A percentile compares a stretch with the other conserved stretches of the same genome.
Conservation (phyloP, 2,329 filamentous ascomycete species). For the Passalora sequoiae region DNA sequence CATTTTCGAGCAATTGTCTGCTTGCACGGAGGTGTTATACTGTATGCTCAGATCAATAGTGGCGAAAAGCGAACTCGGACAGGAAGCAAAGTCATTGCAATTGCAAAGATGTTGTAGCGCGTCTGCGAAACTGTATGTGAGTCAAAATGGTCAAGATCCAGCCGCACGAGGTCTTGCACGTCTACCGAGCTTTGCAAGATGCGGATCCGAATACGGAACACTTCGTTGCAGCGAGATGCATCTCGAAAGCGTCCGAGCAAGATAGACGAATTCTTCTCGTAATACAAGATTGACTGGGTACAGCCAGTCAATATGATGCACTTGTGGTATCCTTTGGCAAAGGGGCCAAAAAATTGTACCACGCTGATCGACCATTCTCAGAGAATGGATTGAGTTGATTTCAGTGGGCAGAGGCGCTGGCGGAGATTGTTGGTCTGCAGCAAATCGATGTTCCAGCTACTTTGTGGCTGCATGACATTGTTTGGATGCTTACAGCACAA, state of each 20-base stretch:
- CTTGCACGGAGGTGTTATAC: too few relatives aligned
- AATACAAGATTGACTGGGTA: neutral
- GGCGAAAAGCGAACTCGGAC: too few relatives aligned
- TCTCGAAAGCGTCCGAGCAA: neutral
- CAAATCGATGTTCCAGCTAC: slow-evolving; percentile 11
- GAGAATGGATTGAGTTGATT: neutral
- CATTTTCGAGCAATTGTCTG: too few relatives aligned
- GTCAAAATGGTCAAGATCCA: too few relatives aligned
- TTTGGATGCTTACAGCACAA: slow-evolving; percentile 13
- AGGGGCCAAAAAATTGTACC: neutral
- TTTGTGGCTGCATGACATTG: slow-evolving; percentile 12
- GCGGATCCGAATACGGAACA: neutral
- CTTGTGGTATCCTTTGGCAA: neutral
- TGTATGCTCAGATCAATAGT: too few relatives aligned
- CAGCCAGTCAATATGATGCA: neutral
- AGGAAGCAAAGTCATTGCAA: too few relatives aligned
- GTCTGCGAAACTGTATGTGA: too few relatives aligned
- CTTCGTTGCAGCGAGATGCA: neutral
- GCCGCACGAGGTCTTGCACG: neutral
- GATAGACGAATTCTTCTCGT: neutral
- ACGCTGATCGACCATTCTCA: neutral
- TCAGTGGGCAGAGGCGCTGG: neutral
- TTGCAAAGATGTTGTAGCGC: too few relatives aligned
- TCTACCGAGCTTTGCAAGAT: neutral
- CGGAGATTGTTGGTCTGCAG: slow-evolving; percentile 8